Percentiles rank a stretch among this genome's conserved stretches.
These are phyloP conservation scores for Cyclotella atomus DNA, from an alignment of 108 stramenopile genomes.

Conservation along the genomic window DNA sequence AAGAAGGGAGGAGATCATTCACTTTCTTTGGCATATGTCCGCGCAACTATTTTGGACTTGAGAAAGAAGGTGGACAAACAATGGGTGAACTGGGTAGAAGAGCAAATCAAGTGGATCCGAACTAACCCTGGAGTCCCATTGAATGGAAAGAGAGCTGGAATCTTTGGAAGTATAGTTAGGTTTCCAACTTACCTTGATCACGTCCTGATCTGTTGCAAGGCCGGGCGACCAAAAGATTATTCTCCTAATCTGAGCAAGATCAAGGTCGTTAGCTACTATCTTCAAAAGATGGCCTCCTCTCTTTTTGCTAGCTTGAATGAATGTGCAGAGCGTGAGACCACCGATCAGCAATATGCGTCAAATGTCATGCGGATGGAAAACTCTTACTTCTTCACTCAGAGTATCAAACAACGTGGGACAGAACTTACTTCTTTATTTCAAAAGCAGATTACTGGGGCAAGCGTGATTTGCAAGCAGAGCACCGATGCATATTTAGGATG, in stretches of 20 bases:
- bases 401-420: constrained; percentile 73
- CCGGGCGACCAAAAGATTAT: constrained; percentile 68
- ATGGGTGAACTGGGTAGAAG: constrained; percentile 89
- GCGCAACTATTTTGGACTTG: constrained; percentile 85
- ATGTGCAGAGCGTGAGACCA: constrained; percentile 78
- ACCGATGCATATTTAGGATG: constrained; percentile 91
- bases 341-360: constrained; percentile 87
- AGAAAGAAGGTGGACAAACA: constrained; percentile 87
- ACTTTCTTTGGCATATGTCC: constrained; percentile 84
- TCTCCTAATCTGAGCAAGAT: constrained; percentile 81
- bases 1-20: constrained; percentile 91
- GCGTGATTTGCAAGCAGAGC: constrained; percentile 81
- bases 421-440: constrained; percentile 75
- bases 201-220: constrained; percentile 78
- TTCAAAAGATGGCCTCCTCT: constrained; percentile 89
- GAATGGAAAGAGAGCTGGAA: constrained; percentile 86
- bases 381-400: constrained; percentile 86
- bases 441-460: constrained; percentile 81
- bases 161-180: constrained; percentile 78
- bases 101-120: constrained; percentile 88
- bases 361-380: constrained; percentile 93
- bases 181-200: constrained; percentile 88
- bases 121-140: constrained; percentile 81
- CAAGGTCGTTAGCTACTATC: constrained; percentile 85
- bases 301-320: constrained; percentile 78